Base-by-base conservation (phyloP, 116 monocot species). In the Papilionanthe hybrid region DNA sequence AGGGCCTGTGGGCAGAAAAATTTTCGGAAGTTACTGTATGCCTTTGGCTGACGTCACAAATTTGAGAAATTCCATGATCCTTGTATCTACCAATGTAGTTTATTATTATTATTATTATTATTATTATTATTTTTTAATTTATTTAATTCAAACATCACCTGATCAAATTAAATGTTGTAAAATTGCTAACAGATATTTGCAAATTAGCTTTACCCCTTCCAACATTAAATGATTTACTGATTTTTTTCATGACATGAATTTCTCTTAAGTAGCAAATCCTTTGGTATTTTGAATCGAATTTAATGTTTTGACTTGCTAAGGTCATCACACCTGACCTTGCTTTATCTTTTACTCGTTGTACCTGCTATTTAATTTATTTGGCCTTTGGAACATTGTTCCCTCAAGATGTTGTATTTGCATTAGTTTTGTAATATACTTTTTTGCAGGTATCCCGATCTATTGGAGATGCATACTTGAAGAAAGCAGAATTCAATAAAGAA, bases 391-490 rank as follows among this genome's bases (percentile, higher is more conserved):
- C 27, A 65, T 65, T 65, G 65, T 65, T 27, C 2, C 27, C 22
- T 65, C 27, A 12, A 27, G 65, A 65, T 65, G 65, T 25, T 65
- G 25, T 27, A 2, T 27, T 65, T 22, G 23, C 65, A 10, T 65
- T 65, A 65, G 32, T 71, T 15, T 41, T 41, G 37, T 41, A 27
- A 27, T 25, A 9, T 45, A 8, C 5, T 78, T 5, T 75, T 42
- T 41, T 71, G 4, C 88, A 88, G 88, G 53, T 85, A 71, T 82
- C 88, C 8, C 82, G 88, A 72, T 50, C 85, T n/a, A 85, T 88
- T 42, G 88, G 88, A 28, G 85, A 85, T 80, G 79, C 82, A 13
- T 88, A 88, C 58, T 58, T 88, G 53, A 88, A 88, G 77, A 42
- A 55, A 58, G 47, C 77, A 42, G 88, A 88, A 77, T 88, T 88